A percentile compares a stretch with the other conserved stretches of the same genome.
Evolutionary conservation across 2,329 filamentous ascomycete genomes (phyloP).

Genomic region (Intubia oerlemansii): DNA sequence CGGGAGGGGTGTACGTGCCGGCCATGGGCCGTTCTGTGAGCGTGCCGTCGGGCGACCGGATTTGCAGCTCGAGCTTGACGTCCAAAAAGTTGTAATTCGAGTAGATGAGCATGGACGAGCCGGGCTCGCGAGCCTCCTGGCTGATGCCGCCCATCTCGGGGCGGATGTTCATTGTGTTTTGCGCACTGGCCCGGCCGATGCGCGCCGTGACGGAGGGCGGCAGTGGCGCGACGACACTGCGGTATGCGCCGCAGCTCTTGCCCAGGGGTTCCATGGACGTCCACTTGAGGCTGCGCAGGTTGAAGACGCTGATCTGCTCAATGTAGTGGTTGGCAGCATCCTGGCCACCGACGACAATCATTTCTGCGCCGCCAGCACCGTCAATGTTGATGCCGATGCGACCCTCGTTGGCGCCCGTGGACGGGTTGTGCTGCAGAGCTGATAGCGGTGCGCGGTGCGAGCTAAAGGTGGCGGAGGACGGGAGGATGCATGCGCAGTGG

Average conservation of each 20-base stretch:
- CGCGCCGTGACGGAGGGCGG: constrained; percentile 41
- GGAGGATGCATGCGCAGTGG: constrained; percentile 82
- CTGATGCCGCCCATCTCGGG: constrained; percentile 24
- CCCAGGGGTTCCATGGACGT: constrained; percentile 72
- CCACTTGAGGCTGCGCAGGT: constrained; percentile 87
- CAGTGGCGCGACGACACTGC: constrained; percentile 80
- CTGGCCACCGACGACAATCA: constrained; percentile 92
- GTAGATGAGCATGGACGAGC: constrained; percentile 79
- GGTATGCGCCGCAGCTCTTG: constrained; percentile 87
- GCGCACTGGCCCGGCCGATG: constrained; percentile 36
- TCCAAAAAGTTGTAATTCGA: constrained; percentile 98
- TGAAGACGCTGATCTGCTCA: constrained; percentile 96
- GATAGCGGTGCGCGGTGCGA: constrained; percentile 68
- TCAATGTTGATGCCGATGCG: constrained; percentile 76
- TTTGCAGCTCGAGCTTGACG: constrained; percentile 85
- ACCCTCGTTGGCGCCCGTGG: constrained; percentile 67
- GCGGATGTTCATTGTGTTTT: constrained; percentile 15
- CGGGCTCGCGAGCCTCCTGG: constrained; percentile 32
- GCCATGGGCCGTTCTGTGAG: constrained; percentile 79
- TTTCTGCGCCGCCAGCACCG: constrained; percentile 79
- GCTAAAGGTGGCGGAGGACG: constrained; percentile 70
- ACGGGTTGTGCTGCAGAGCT: constrained; percentile 74
- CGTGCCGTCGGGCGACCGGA: constrained; percentile 64
- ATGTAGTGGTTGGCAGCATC: constrained; percentile 98
- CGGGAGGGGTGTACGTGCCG: constrained; percentile 68